Percentiles rank a stretch among this genome's conserved stretches.
These are phyloP conservation scores for Berberis vulgaris DNA, from an alignment of 164 flowering plant species.

Conservation along the genomic window DNA sequence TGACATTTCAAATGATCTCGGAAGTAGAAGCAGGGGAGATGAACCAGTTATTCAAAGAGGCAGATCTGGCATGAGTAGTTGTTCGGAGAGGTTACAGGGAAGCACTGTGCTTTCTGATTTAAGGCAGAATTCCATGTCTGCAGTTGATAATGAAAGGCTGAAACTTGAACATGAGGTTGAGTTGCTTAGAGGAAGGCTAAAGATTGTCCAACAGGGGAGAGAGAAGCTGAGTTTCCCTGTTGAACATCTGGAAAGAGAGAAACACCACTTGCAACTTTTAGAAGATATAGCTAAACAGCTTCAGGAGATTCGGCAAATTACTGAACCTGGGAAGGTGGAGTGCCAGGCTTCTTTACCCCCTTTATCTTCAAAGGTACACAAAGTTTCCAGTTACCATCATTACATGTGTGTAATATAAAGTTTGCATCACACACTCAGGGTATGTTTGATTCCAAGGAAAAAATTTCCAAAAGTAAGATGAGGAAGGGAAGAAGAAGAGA, in stretches of 20 bases:
- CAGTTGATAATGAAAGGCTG: conserved; percentile 57
- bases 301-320: conserved; percentile 49
- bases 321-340: conserved; percentile 38
- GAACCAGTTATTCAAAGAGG: conserved; percentile 27
- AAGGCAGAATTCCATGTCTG: conserved; percentile 61
- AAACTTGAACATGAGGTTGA: conserved; percentile 72
- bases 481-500: too few species aligned
- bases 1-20: conserved; percentile 10
- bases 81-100: conserved; percentile 18
- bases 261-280: conserved; percentile 47
- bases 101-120: conserved; percentile 20
- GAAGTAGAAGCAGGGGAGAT: conserved; percentile 14
- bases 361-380: conserved; percentile 52
- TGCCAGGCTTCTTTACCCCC: conserved; percentile 62
- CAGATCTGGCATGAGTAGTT: conserved; percentile 24
- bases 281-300: conserved; percentile 61
- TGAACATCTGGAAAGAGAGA: conserved; percentile 44
- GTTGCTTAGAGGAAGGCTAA: conserved; percentile 61
- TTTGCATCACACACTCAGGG: too few species aligned
- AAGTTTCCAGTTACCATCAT: too few species aligned
- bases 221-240: conserved; percentile 55
- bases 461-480: too few species aligned
- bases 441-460: too few species aligned
- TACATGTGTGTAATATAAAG: too few species aligned
- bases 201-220: conserved; percentile 61